Conservation (phyloP, 805 yeast genomes). For the Saccharomyces eubayanus region DNA sequence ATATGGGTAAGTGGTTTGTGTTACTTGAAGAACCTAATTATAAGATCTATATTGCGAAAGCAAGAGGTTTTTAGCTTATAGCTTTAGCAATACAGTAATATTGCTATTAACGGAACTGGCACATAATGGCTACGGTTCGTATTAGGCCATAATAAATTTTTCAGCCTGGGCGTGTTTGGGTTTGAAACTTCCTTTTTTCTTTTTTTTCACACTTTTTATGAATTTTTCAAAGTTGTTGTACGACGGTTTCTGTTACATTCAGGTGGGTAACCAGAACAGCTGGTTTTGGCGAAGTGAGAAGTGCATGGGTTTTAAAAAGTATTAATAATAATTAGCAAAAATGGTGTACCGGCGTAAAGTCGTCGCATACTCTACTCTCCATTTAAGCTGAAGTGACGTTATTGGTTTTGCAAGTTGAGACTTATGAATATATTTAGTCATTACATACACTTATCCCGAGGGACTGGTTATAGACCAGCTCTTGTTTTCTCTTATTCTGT, state of each 20-base stretch:
- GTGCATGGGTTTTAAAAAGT: not conserved
- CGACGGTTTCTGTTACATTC: not conserved
- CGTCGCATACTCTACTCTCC: not conserved
- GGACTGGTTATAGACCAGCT: constrained; percentile 21
- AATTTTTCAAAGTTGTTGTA: not conserved
- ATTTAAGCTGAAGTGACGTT: not conserved
- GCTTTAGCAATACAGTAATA: not conserved
- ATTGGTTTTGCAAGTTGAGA: not conserved
- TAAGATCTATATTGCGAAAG: not conserved
- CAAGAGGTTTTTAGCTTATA: not conserved
- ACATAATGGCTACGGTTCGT: not conserved
- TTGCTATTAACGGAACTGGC: not conserved
- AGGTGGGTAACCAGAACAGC: not conserved
- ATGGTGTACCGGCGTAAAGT: not conserved
- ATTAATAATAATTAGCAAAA: not conserved
- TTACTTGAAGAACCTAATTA: not conserved
- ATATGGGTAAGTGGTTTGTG: not conserved
- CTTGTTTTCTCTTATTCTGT: constrained; percentile 19
- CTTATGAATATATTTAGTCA: not conserved
- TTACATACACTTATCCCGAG: not conserved
- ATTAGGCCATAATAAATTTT: not conserved
- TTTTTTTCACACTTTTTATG: not conserved
- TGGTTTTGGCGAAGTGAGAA: not conserved
- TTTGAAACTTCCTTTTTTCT: not conserved
- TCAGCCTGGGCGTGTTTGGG: not conserved